Evolutionary conservation across 179 eudicot genomes (phyloP).

Genomic region (Pouteria campechiana): DNA sequence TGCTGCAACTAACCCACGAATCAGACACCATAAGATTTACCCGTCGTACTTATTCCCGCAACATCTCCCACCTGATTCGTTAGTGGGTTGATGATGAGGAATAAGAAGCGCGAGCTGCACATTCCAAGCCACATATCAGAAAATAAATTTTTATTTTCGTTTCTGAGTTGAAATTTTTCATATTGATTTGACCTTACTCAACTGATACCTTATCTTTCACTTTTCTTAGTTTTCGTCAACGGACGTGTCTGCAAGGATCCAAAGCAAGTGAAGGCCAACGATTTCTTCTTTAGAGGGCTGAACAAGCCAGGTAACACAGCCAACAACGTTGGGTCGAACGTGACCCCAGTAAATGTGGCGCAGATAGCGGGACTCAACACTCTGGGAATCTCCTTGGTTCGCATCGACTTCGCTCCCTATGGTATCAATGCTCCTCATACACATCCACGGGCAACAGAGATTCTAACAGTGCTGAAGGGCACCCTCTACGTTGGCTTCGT

Average conservation of each 20-base stretch:
- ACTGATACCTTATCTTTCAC: too few relatives aligned
- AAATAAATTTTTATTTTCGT: too few relatives aligned
- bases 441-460: conserved; percentile 21
- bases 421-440: conserved; percentile 15
- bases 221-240: conserved; percentile 9
- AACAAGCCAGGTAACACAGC: conserved; percentile 12
- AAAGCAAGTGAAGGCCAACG: neutral
- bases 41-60: too few relatives aligned
- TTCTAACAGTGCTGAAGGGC: conserved; percentile 13
- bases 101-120: too few relatives aligned
- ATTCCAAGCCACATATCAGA: too few relatives aligned
- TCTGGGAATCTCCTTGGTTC: conserved; percentile 9
- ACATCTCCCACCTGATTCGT: too few relatives aligned
- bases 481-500: conserved; percentile 13
- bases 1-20: too few relatives aligned
- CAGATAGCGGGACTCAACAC: conserved; percentile 22
- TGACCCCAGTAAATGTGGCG: conserved; percentile 4
- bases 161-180: too few relatives aligned
- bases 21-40: too few relatives aligned
- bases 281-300: conserved; percentile 14
- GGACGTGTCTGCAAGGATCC: conserved; percentile 14
- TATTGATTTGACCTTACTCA: too few relatives aligned
- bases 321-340: conserved; percentile 11
- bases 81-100: too few relatives aligned
- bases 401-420: conserved; percentile 15